Evolutionary conservation across 495 filamentous ascomycete species (phyloP), one percentile per base, ranked within the genome.

Genomic region (Opeltia flavorubescens): DNA sequence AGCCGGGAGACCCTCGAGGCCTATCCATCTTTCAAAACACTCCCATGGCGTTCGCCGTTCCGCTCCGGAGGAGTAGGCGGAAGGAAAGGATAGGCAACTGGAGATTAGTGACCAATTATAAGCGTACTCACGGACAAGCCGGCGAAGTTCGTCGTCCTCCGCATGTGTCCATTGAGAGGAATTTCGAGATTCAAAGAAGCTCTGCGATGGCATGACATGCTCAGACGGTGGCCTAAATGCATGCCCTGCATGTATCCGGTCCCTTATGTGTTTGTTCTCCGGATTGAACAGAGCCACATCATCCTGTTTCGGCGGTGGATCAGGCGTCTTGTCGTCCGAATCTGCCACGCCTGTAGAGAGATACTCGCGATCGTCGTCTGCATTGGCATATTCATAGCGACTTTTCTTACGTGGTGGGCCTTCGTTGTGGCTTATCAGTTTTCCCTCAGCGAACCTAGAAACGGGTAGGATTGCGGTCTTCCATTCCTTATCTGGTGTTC

Each of bases 71-170:
- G 80, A 76, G 57, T 82, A 93, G 26, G 74, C 52, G 3, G 85
- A 91, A 39, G 76, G 74, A n/a, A 78, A 72, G 0, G 77, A 73
- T 33, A 95, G 66, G 50, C 86, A 81, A 50, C 72, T 80, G 4
- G 86, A 83, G 39, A 96, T 93, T 5, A 98, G 68, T 9, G 87
- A 86, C 91, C 91, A 98, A 58, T 98, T 96, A 62, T 95, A 95
- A 0, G 86, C 83, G 56, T 89, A 94, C 47, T 95, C 88, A 53
- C 86, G 81, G 12, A 94, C 89, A 34, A 94, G 66, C 20, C 70
- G 71, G 43, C 85, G 83, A 18, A 98, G 69, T 58, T 88, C 84
- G 52, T 95, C 85, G 54, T 98, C 91, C 58, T 98, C 91, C 4
- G 78, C 68, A 55, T 74, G 75, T 0, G 83, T 86, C 91, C 91